Evolutionary conservation across 768 basidiomycete species (phyloP), one percentile per base, ranked within the genome.

Genomic region (Lentinula guzmanii): DNA sequence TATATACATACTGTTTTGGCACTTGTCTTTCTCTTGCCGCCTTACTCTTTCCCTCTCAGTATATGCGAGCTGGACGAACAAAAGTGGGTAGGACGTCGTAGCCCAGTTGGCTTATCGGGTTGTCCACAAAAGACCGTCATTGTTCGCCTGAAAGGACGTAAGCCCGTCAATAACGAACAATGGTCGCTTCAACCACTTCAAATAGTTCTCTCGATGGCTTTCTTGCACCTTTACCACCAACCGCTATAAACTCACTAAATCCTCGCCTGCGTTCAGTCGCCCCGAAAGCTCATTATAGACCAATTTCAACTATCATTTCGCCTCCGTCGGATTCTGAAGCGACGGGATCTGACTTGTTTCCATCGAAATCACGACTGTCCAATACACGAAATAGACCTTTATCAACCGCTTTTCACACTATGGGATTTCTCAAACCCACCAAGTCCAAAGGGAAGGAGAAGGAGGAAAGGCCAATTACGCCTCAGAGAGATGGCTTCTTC

Each of bases 281-380:
- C 18, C 66, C 63, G 4, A 59, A 65, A 61, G 71, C 74, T 45
- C 77, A 79, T 61, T 79, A 79, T 62, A 74, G 75, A 45, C 77
- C 78, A 1, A 70, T 75, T 63, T 79, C 79, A 1, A 70, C 73
- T 3, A 64, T 77, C 45, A 66, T 71, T 43, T 61, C 64, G 5
- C 35, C 68, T 2, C 65, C 69, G 61, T 43, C 66, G 58, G 58
- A 58, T 51, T 39, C 54, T 31, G 37, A 39, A 48, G 46, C 46
- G 46, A 11, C 46, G 46, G 46, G 16, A 48, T 37, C 35, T 21
- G 51, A 52, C 37, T 5, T 45, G 50, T 52, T 37, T 52, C 39
- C 46, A 39, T 35, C 58, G 51, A 60, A 64, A 61, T 66, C 66
- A 62, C 65, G 64, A 54, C 64, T n/a, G 28, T 62, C 75, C 54